Base-by-base conservation (phyloP, 495 filamentous ascomycete species). In the Emericellopsis terricola region DNA sequence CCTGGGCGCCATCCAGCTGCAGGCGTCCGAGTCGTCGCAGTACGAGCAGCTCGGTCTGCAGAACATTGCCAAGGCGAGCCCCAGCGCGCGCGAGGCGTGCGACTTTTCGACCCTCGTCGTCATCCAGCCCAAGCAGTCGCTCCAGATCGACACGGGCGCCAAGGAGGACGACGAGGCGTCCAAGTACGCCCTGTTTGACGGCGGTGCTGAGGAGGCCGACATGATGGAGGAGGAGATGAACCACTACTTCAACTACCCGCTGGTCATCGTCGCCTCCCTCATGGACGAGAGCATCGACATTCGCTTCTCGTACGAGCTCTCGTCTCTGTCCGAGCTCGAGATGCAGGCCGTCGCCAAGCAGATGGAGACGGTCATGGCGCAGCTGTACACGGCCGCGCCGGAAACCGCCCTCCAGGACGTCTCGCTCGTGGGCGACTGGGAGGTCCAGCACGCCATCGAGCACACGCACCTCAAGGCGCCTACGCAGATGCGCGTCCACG, bases 41-140 rank as follows among this genome's bases (percentile, higher is more conserved):
- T 59, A 56, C 35, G 55, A 69, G 31, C 64, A 68, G 18, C 33
- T 49, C 8, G 64, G 64, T 7, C 41, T 71, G 5, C 60, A 64
- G 36, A 48, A 54, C 27, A 55, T 65, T 24, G 42, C 44, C 18
- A 41, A 36, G 15, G 29, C 60, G 1, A 41, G 42, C 19, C 15
- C 31, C 4, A 49, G 58, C 9, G 43, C 49, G 4, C 38, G 38
- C 9, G 39, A 34, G 4, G 52, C 49, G 0, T 59, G 60, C 31
- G 40, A 48, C n/a, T 64, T 64, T 39, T 48, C 51, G 32, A 60
- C 48, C 16, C 39, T 63, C 1, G 34, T 75, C 0, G 49, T 42
- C 16, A 41, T 70, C 17, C 45, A 64, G 23, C 18, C 31, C 15
- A 20, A 18, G 8, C 7, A 7, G 10, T 8, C 23, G 8, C 31